Percentiles rank a stretch among this genome's conserved stretches.
Evolutionary conservation across 306 rosid species (phyloP).

Genomic region (Sicyos edulis): DNA sequence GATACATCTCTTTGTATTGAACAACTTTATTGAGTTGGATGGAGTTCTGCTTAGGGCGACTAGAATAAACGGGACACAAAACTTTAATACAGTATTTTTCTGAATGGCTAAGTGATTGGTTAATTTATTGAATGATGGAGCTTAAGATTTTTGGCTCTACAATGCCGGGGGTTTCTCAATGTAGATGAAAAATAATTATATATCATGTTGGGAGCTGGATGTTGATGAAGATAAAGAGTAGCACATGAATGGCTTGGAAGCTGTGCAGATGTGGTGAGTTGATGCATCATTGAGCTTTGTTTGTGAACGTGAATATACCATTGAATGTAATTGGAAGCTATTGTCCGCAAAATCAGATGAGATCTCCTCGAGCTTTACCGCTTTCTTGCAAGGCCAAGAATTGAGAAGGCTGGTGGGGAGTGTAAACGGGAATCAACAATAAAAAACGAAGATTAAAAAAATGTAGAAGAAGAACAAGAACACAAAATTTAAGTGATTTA

Average conservation of each 20-base stretch:
- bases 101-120: conserved; percentile 21
- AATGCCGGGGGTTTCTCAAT: conserved; percentile 85
- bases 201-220: conserved; percentile 24
- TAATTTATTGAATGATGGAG: conserved; percentile 42
- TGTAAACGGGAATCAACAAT: too few relatives aligned
- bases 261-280: conserved; percentile 57
- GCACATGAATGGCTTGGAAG: conserved; percentile 80
- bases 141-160: conserved; percentile 81
- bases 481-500: too few relatives aligned
- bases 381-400: too few relatives aligned
- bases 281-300: conserved; percentile 63
- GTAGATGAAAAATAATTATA: conserved; percentile 40
- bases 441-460: too few relatives aligned
- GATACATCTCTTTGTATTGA: too few relatives aligned
- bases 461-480: too few relatives aligned
- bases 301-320: conserved; percentile 68
- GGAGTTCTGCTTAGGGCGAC: conserved; percentile 76
- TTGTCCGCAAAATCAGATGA: too few relatives aligned
- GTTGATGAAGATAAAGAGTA: conserved; percentile 32
- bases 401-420: too few relatives aligned
- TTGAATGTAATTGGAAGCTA: conserved; percentile 96
- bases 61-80: conserved; percentile 63
- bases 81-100: conserved; percentile 34
- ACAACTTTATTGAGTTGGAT: conserved; percentile 39
- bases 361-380: too few relatives aligned